Percentiles rank a stretch among this genome's conserved stretches.
phyloP scores from a whole-genome alignment of 768 basidiomycete species.

The Boletus barrowsii region DNA sequence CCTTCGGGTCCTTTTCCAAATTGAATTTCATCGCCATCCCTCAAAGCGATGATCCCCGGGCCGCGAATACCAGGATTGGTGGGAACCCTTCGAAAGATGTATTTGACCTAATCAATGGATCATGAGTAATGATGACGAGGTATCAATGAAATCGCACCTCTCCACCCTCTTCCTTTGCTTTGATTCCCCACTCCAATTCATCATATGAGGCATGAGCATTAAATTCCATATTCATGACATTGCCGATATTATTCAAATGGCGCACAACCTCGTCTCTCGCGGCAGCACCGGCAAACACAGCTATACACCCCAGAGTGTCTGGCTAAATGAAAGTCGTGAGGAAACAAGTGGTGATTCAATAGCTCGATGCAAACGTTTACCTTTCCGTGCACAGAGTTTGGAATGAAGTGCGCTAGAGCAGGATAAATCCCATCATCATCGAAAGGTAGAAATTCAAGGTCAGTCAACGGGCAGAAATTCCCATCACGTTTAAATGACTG shows the following conservation, averaged over 20 bases:
- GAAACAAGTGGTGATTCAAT: background rate
- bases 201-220: background rate
- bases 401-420: background rate
- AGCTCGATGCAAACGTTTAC: background rate
- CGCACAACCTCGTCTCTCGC: background rate
- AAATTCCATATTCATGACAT: slow-evolving; percentile 1
- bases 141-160: background rate
- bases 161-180: background rate
- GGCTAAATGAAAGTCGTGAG: background rate
- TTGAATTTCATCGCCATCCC: slow-evolving; percentile 1
- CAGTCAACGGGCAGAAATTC: background rate
- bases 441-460: background rate
- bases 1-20: slow-evolving; percentile 3
- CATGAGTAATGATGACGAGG: background rate
- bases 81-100: background rate
- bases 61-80: background rate
- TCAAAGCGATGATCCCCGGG: background rate
- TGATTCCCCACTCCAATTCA: background rate
- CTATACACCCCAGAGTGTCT: background rate
- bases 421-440: background rate
- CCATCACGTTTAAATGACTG: slow-evolving; percentile 7
- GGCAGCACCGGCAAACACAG: background rate
- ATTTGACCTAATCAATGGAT: background rate
- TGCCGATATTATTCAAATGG: background rate
- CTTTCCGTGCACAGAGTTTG: background rate